Evolutionary conservation across 2,329 filamentous ascomycete species (phyloP).

Genomic region (Botryosphaeria dothidea): DNA sequence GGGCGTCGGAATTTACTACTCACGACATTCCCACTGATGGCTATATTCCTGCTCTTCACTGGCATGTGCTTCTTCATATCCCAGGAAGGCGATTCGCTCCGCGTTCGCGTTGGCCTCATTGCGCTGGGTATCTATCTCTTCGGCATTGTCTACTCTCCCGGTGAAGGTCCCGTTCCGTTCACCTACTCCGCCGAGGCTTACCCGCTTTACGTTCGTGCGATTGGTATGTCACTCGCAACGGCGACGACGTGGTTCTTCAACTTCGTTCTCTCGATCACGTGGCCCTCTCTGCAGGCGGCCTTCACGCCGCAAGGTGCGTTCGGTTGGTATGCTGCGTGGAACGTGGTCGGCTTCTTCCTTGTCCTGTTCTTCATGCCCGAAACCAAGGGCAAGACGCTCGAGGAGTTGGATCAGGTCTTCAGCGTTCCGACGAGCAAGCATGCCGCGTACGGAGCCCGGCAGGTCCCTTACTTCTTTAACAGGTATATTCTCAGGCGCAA

Average conservation of each 20-base stretch:
- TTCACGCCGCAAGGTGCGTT: slow-evolving; percentile 56
- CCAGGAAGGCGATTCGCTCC: slow-evolving; percentile 27
- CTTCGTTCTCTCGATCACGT: slow-evolving; percentile 54
- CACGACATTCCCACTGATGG: slow-evolving; percentile 50
- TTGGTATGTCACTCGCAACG: slow-evolving; percentile 48
- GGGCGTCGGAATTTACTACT: slow-evolving; percentile 45
- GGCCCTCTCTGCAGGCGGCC: slow-evolving; percentile 51
- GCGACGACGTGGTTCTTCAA: slow-evolving; percentile 62
- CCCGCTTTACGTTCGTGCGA: slow-evolving; percentile 46
- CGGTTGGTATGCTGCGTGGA: slow-evolving; percentile 58
- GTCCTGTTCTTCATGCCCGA: slow-evolving; percentile 54
- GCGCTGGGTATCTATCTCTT: slow-evolving; percentile 51
- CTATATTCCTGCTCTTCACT: slow-evolving; percentile 52
- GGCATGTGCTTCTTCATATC: slow-evolving; percentile 43
- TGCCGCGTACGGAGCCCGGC: slow-evolving; percentile 29
- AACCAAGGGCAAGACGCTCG: slow-evolving; percentile 42
- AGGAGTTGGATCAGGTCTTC: slow-evolving; percentile 55
- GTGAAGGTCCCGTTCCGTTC: slow-evolving; percentile 44
- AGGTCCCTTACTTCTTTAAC: slow-evolving; percentile 40
- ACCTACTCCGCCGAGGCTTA: slow-evolving; percentile 47
- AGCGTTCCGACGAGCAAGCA: slow-evolving; percentile 47
- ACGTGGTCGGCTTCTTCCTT: slow-evolving; percentile 55
- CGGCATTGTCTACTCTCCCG: slow-evolving; percentile 53
- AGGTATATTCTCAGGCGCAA: slow-evolving; percentile 34
- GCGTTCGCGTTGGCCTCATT: slow-evolving; percentile 32